Evolutionary conservation across 257 asterid species (phyloP).

Genomic region (Voacanga thouarsii): DNA sequence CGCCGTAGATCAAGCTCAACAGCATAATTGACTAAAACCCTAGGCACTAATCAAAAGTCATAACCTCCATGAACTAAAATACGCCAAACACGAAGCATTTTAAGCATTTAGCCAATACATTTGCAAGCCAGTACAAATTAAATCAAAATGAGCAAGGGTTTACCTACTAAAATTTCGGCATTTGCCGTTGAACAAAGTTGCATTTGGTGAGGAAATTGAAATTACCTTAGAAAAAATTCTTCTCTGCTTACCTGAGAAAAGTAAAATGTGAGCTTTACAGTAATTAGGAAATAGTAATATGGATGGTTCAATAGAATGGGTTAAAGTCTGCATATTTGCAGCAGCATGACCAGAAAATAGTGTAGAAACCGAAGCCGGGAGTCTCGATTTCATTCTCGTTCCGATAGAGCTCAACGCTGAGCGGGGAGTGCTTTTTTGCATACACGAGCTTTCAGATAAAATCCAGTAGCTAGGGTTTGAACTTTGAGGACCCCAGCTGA

Average conservation of each 20-base stretch:
- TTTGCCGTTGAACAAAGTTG: background rate
- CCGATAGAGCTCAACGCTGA: background rate
- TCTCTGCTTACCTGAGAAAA: constrained; percentile 17
- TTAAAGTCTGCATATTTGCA: constrained; percentile 14
- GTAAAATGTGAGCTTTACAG: background rate
- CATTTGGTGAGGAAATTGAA: background rate
- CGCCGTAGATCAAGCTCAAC: background rate
- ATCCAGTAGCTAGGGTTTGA: background rate
- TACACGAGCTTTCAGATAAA: background rate
- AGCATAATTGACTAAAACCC: background rate
- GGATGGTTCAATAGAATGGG: background rate
- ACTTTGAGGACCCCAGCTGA: too few species aligned
- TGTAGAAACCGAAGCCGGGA: constrained; percentile 34
- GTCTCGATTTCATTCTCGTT: constrained; percentile 36
- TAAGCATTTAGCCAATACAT: too few species aligned
- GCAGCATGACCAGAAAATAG: constrained; percentile 28
- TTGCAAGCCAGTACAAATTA: background rate
- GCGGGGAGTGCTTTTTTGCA: background rate
- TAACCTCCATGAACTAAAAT: background rate
- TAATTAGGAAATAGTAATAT: background rate
- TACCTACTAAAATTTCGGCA: constrained; percentile 9
- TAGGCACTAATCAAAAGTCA: background rate
- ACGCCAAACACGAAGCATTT: background rate
- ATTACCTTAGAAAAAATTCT: background rate
- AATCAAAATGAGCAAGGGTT: background rate